Base-by-base conservation (phyloP, 345 rosid genomes). In the Corymbia maculata region DNA sequence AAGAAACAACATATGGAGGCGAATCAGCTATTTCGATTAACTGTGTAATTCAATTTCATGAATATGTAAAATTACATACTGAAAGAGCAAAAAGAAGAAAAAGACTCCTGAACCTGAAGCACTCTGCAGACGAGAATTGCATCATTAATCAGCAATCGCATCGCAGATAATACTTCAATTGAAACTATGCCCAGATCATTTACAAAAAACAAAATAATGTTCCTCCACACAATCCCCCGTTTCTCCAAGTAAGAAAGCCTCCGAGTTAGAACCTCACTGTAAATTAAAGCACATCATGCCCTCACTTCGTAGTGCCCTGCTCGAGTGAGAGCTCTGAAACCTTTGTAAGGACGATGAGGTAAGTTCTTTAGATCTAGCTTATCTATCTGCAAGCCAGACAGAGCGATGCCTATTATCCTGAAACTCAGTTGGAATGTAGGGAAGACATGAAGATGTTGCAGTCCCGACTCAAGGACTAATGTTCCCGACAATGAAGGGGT, bases 241-340 rank as follows among this genome's bases (percentile, higher is more conserved):
- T 75, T 75, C 82, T 19, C 4, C 42, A 8, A 36, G 82, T 75
- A 1, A 42, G 45, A 75, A 42, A 19, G 82, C 28, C 82, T 75
- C 1, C 49, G 42, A 9, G 47, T 75, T 75, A 75, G 82, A 19
- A 19, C 14, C 82, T 75, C 82, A 42, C 28, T 2, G 14, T 42
- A 17, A 75, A 75, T 42, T 75, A 42, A 75, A 42, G 49, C 49
- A 75, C 50, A 13, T 85, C 66, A 88, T 51, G 97, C 92, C 91
- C 99, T 95, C 82, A 98, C 97, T 90, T 97, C 98, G n/a, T 92
- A 98, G 61, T 91, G 93, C 22, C 98, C 99, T 32, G 97, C 96
- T 59, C 93, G 92, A 44, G 99, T 98, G 85, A 94, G 93, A 87
- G 98, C 98, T 90, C 97, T 96, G 88, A 97, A 97, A 88, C 99